Conservation (phyloP, 1,284 basidiomycete species). For the Stereum hirsutum region DNA sequence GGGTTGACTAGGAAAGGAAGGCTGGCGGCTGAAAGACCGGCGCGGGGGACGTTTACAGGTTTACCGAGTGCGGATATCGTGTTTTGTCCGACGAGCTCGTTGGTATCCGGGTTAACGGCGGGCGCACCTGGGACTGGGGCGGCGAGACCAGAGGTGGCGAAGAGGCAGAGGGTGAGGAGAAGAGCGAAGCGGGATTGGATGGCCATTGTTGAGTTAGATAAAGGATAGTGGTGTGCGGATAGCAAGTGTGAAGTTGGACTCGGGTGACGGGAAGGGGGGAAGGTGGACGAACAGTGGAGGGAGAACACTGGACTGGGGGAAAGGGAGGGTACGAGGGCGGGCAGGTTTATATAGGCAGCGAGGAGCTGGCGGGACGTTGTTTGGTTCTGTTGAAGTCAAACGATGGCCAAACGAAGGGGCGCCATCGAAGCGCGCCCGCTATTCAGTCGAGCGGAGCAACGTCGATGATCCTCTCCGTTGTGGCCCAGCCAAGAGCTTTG, state of each 20-base stretch:
- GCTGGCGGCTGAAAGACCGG: background rate
- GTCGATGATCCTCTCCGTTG: too few relatives aligned
- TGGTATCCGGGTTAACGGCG: background rate
- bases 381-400: too few relatives aligned
- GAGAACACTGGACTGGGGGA: background rate
- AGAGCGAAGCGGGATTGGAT: slow-evolving; percentile 8
- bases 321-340: background rate
- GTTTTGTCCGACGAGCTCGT: background rate
- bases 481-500: too few relatives aligned
- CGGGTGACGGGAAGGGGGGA: background rate
- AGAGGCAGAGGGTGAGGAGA: slow-evolving; percentile 9
- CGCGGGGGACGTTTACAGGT: background rate
- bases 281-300: background rate
- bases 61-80: background rate
- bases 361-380: background rate
- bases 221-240: too few relatives aligned
- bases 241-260: too few relatives aligned
- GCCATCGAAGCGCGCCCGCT: too few relatives aligned
- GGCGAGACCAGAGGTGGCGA: slow-evolving; percentile 2
- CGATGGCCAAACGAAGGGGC: too few relatives aligned
- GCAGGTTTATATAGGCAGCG: background rate
- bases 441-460: too few relatives aligned
- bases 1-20: background rate
- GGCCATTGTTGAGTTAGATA: background rate
- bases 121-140: background rate